Conservation (phyloP, 345 rosid species). For the Corymbia maculata region DNA sequence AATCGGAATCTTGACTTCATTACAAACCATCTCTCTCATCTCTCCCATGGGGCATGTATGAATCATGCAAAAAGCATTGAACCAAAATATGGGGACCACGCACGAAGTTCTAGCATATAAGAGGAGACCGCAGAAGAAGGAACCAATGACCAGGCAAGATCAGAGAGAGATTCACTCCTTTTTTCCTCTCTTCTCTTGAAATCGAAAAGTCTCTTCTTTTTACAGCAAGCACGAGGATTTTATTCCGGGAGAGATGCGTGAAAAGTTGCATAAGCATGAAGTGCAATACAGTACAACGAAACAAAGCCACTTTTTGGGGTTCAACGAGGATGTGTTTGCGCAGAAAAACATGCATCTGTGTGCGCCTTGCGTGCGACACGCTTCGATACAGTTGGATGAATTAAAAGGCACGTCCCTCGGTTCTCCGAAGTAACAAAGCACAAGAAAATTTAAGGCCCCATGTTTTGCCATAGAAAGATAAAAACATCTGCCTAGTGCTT, state of each 20-base stretch:
- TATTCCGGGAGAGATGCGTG: neutral
- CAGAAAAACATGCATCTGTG: neutral
- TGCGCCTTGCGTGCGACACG: neutral
- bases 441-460: neutral
- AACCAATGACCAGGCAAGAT: neutral
- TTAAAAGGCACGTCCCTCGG: neutral
- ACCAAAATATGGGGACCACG: neutral
- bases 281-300: neutral
- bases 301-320: neutral
- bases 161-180: neutral
- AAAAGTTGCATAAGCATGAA: neutral
- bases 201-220: neutral
- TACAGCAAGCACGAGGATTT: neutral
- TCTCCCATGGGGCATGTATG: neutral
- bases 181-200: neutral
- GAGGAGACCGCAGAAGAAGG: neutral
- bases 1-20: neutral
- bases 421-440: neutral
- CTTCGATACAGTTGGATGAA: neutral
- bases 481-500: neutral
- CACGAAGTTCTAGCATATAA: neutral
- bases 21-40: fast-evolving
- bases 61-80: neutral
- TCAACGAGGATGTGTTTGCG: neutral
- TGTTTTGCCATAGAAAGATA: neutral